Evolutionary conservation across 371 early-diverging fungal genomes (phyloP), one percentile per base, ranked within the genome.

Genomic region (Apophysomyces variabilis): DNA sequence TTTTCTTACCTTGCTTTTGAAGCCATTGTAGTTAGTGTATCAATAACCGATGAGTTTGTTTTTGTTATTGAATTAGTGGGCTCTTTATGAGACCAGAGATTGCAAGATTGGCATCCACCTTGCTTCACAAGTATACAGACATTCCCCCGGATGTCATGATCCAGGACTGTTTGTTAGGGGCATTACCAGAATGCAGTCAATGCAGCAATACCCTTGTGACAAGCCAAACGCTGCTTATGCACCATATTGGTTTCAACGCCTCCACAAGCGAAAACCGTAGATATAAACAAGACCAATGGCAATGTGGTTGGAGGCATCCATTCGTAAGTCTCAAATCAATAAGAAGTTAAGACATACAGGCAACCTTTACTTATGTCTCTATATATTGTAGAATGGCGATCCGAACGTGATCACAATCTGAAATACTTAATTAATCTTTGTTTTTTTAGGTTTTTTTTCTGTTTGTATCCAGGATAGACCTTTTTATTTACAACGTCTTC

Each of bases 281-380:
- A n/a, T 84, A 84, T 61, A 61, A 71, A 39, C 70, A 73, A 60
- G 69, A 77, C 46, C 72, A 79, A 54, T 82, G 74, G 66, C 84
- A 84, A 57, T 84, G 84, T 62, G 84, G 84, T 36, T 84, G 84
- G 84, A 60, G 84, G 58, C 80, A 84, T 37, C 78, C 78, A 38
- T 83, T 80, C 61, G 79, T 76, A 76, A 78, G 76, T 78, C 11
- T 5, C 4, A 5, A 5, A 41, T 11, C 41, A 4, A 41, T 13
- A 41, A 41, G 1, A 41, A 41, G 41, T 13, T 41, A 41, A 41
- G 11, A 41, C 1, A 41, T 41, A 26, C 32, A 26, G 32, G 32
- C 32, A 26, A 26, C 32, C 0, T 26, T 26, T 26, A 26, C 32
- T 26, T 26, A 26, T 26, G 32, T 26, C 32, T 26, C 32, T 26